A percentile compares a stretch with the other conserved stretches of the same genome.
These are phyloP conservation scores for Coccinonectria pachysandricola DNA, from an alignment of 2,329 filamentous ascomycete species.

Conservation along the genomic window DNA sequence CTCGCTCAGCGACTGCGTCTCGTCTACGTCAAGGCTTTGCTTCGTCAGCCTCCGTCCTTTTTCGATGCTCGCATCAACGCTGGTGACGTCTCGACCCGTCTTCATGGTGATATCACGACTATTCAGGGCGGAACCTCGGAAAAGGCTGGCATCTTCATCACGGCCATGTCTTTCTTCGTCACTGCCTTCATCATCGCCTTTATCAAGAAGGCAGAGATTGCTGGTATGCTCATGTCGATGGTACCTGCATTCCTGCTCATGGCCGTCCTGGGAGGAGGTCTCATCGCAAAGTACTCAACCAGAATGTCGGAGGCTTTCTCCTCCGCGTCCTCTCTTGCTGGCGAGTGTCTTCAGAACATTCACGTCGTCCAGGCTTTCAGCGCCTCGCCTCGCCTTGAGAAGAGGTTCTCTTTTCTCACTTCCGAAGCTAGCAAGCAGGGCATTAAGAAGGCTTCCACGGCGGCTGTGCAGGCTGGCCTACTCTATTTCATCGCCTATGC, in stretches of 20 bases:
- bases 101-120: constrained; percentile 55
- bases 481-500: constrained; percentile 60
- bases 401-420: constrained; percentile 45
- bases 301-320: constrained; percentile 43
- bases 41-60: constrained; percentile 52
- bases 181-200: constrained; percentile 59
- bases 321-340: constrained; percentile 51
- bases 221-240: constrained; percentile 53
- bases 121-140: constrained; percentile 60
- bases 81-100: constrained; percentile 52
- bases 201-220: constrained; percentile 50
- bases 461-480: constrained; percentile 48
- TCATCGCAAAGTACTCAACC: constrained; percentile 39
- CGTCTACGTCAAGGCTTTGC: constrained; percentile 45
- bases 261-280: constrained; percentile 44
- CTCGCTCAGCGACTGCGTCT: constrained; percentile 53
- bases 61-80: constrained; percentile 54
- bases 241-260: constrained; percentile 54
- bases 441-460: constrained; percentile 46
- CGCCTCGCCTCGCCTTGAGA: constrained; percentile 47
- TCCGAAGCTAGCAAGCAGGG: constrained; percentile 38
- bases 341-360: constrained; percentile 50
- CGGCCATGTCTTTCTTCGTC: constrained; percentile 54
- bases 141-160: constrained; percentile 57
- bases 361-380: constrained; percentile 54